Conservation (phyloP, 2,329 filamentous ascomycete species). For the Microdochium bolleyi region DNA sequence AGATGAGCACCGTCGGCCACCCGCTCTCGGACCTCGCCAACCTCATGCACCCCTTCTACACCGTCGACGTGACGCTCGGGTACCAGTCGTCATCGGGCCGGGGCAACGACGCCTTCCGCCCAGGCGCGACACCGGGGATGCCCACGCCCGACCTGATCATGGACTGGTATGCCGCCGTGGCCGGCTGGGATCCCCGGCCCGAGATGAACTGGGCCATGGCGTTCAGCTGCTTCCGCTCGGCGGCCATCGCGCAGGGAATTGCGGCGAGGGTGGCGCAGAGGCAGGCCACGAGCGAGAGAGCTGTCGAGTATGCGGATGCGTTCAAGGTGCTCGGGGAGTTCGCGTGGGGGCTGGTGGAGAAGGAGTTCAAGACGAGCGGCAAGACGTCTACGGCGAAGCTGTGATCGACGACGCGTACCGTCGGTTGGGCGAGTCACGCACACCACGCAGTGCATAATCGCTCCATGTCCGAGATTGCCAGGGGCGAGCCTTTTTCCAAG, state of each 20-base stretch:
- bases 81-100: conserved; percentile 22
- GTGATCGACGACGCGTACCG: too few relatives aligned
- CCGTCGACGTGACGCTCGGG: conserved; percentile 19
- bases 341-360: not conserved
- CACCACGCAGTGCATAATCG: too few relatives aligned
- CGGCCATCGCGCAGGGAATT: conserved; percentile 70
- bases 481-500: too few relatives aligned
- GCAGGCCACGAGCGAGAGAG: conserved; percentile 79
- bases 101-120: conserved; percentile 47
- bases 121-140: conserved; percentile 54
- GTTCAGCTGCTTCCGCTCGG: conserved; percentile 49
- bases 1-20: conserved; percentile 95
- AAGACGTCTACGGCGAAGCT: too few relatives aligned
- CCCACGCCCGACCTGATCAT: conserved; percentile 41
- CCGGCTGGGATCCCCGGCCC: conserved; percentile 59
- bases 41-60: conserved; percentile 49
- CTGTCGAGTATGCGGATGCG: conserved; percentile 53
- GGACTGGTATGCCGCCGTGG: conserved; percentile 57
- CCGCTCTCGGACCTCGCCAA: conserved; percentile 88
- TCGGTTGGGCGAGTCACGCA: too few relatives aligned
- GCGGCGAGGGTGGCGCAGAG: conserved; percentile 72
- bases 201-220: conserved; percentile 52
- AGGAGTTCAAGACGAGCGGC: not conserved
- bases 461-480: too few relatives aligned
- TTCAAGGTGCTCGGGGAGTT: not conserved